Base-by-base conservation (phyloP, 1,284 basidiomycete genomes). In the Pholiota adiposa region DNA sequence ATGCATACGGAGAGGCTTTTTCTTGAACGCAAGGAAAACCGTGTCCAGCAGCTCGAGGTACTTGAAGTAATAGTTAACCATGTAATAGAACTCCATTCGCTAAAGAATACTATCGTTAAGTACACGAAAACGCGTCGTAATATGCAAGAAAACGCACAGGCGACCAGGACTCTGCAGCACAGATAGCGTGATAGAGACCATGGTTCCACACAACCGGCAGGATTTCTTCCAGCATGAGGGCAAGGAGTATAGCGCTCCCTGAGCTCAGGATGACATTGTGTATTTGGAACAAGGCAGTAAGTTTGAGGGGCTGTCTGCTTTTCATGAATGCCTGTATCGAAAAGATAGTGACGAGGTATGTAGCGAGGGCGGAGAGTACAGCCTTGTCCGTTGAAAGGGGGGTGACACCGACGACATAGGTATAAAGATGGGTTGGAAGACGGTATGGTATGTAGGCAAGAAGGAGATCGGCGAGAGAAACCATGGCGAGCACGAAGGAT, bases 31-130 rank as follows among this genome's bases (percentile, higher is more conserved):
- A 67, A 99, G 88, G 85, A 98, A 98, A 65, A 97, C 85, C 5
- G 97, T 98, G 82, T 98, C 97, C 63, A 97, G 75, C 60, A 98
- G 86, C 79, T 98, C 96, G 64, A 96, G 77, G 73, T 95, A 96
- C 76, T 97, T 96, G 86, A 97, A 93, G 77, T 90, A 94, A 81
- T 98, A 99, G 83, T 98, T 99, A 83, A 98, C 85, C 82, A 98
- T 95, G 82, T 98, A 98, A 80, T 94, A 97, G 70, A 93, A 89
- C 75, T 95, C 89, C 72, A 96, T 81, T 72, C 84, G 85, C 92
- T 95, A 52, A 54, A 43, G 46, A 54, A 53, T 19, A 55, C 19
- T 27, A 51, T 58, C 56, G 55, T 52, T 54, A 61, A 65, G 63
- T 58, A 49, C 57, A 36, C 58, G 41, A 60, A 63, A 50, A 54